Conservation (phyloP, 495 filamentous ascomycete species). For the Trichoderma erinaceum region DNA sequence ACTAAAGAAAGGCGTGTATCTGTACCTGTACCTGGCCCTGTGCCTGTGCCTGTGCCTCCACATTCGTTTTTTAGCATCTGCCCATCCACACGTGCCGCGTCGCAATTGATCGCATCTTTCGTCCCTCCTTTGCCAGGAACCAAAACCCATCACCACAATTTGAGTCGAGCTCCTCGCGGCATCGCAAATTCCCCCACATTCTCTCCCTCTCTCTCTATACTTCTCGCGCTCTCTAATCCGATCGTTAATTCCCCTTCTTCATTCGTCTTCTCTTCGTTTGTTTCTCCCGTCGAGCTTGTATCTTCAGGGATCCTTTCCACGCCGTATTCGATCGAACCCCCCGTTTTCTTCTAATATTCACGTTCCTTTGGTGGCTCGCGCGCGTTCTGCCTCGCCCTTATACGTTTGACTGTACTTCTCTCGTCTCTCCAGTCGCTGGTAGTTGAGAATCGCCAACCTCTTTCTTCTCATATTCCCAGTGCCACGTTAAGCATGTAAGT, state of each 20-base stretch:
- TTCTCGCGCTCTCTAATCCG: no score
- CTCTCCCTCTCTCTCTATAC: neutral
- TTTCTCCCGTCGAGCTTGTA: neutral
- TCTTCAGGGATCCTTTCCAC: no score
- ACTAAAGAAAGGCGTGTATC: neutral
- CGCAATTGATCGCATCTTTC: neutral
- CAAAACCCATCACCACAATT: neutral
- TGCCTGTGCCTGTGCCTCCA: neutral
- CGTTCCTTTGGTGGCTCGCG: neutral
- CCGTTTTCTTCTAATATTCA: neutral
- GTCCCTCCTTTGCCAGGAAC: neutral
- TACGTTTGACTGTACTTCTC: neutral
- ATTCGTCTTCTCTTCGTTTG: neutral
- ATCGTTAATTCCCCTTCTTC: no score
- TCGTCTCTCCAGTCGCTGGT: no score
- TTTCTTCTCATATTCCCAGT: no score
- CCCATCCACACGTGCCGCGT: neutral
- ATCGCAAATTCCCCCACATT: neutral
- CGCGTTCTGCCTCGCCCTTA: neutral
- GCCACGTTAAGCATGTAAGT: no score
- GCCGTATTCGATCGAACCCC: neutral
- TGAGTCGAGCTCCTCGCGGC: neutral
- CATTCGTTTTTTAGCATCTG: neutral
- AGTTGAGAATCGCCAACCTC: no score
- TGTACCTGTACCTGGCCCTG: neutral